Conservation (phyloP, 495 filamentous ascomycete species). For the Lepraria neglecta region DNA sequence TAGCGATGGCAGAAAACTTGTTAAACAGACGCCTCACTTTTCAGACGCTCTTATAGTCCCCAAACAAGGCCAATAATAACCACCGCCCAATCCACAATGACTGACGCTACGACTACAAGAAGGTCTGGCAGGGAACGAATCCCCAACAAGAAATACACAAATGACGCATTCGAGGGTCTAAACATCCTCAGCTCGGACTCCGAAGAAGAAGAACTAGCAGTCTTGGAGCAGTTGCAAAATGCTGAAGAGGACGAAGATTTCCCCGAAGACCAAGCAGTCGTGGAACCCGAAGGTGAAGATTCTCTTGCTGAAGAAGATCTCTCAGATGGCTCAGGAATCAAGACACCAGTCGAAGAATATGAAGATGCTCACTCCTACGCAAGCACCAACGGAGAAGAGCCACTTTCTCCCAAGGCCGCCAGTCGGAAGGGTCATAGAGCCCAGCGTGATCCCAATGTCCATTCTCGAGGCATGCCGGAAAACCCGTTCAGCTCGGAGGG, state of each 20-base stretch:
- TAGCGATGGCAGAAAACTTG: too few relatives aligned
- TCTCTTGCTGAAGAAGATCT: constrained; percentile 18
- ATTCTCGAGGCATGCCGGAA: constrained; percentile 21
- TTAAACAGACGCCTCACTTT: background rate
- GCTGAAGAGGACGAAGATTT: constrained; percentile 14
- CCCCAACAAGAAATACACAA: constrained; percentile 26
- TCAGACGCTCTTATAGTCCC: background rate
- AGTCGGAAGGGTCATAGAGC: background rate
- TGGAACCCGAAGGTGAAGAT: constrained; percentile 17
- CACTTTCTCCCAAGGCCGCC: background rate
- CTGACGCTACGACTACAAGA: constrained; percentile 13
- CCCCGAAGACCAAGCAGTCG: constrained; percentile 8
- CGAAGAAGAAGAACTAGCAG: constrained; percentile 22
- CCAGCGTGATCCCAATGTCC: constrained; percentile 12
- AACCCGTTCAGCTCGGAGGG: constrained; percentile 5
- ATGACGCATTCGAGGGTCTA: constrained; percentile 24
- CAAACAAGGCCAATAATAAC: background rate
- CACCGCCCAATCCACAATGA: background rate
- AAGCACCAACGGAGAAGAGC: constrained; percentile 14
- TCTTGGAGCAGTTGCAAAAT: constrained; percentile 12
- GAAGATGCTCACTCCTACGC: constrained; percentile 26
- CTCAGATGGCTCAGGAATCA: constrained; percentile 28
- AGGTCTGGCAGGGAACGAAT: constrained; percentile 29
- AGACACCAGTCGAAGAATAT: constrained; percentile 26
- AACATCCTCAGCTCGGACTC: constrained; percentile 25